Conservation (phyloP, 2,329 filamentous ascomycete species). For the Pestalotiopsis sp. region DNA sequence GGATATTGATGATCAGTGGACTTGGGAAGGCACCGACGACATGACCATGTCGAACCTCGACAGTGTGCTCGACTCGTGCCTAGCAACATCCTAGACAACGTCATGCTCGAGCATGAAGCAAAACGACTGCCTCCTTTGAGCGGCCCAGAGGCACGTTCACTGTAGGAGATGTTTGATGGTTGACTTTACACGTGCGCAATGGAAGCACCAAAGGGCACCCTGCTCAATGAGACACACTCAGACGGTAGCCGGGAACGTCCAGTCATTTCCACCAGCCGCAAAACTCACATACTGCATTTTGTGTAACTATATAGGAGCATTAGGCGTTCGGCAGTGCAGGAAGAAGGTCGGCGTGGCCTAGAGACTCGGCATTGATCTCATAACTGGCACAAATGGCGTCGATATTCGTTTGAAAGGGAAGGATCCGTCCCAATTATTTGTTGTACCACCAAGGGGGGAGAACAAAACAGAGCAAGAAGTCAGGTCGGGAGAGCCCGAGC, state of each 20-base stretch:
- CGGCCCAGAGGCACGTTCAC: not conserved
- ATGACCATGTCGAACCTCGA: slow-evolving; percentile 57
- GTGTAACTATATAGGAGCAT: not conserved
- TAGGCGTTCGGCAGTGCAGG: not conserved
- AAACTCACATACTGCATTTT: not conserved
- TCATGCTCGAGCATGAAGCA: not conserved
- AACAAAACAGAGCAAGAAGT: not conserved
- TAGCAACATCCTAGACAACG: slow-evolving; percentile 43
- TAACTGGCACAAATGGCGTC: slow-evolving; percentile 6
- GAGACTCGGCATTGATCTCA: not conserved
- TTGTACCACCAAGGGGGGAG: not conserved
- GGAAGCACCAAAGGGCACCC: not conserved
- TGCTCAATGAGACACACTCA: not conserved
- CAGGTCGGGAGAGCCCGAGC: not conserved
- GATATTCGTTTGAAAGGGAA: not conserved
- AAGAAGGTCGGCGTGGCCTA: not conserved
- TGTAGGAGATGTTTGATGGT: not conserved
- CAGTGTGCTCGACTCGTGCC: slow-evolving; percentile 57
- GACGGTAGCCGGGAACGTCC: not conserved
- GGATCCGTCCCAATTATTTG: not conserved
- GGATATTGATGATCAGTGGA: slow-evolving; percentile 54
- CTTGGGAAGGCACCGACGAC: slow-evolving; percentile 63
- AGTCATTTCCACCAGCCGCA: not conserved
- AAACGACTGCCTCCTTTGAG: not conserved
- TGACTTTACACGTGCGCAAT: too few relatives aligned